Base-by-base conservation (phyloP, 495 filamentous ascomycete species). In the Parathielavia appendiculata region DNA sequence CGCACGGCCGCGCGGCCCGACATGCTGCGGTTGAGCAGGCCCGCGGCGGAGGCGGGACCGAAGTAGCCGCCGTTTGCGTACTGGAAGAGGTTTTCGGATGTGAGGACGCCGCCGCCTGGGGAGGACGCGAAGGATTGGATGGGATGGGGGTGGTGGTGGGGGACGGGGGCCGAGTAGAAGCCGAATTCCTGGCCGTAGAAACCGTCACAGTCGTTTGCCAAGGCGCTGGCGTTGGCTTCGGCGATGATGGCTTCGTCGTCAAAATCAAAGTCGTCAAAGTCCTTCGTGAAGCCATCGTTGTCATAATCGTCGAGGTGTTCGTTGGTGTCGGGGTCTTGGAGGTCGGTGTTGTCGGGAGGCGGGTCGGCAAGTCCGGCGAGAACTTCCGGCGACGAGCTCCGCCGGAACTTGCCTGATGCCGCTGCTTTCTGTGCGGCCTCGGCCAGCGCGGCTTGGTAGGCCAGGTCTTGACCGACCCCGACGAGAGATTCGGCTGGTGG, bases 171-270 rank as follows among this genome's bases (percentile, higher is more conserved):
- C 12, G 92, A 90, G 67, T 93, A 97, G 72, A 98, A 98, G n/a
- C 91, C 92, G 62, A 98, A 98, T 69, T 98, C 93, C 61, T 91
- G 87, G 4, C 93, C 95, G 67, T 98, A 98, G 74, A 91, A 92
- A 8, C 89, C 92, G 49, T 96, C 92, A 16, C 85, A 84, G 63
- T 98, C 93, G 60, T 88, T 90, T 17, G 93, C 93, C 5, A 98
- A 79, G 20, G 88, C 93, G 65, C 92, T 90, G 7, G 92, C 92
- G 62, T 98, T 98, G 19, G 93, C 93, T 26, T 87, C 93, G 0
- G 92, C 95, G 59, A 97, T 90, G 67, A 98, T 95, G 43, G 83
- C 80, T 61, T 96, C 91, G 64, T 97, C 90, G 54, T 86, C 86
- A 53, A 85, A 77, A 7, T 83, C 76, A 59, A 81, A 83, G 52